These are phyloP conservation scores for Hypomontagnella monticulosa DNA, from an alignment of 495 filamentous ascomycete genomes.

Conservation along the genomic window DNA sequence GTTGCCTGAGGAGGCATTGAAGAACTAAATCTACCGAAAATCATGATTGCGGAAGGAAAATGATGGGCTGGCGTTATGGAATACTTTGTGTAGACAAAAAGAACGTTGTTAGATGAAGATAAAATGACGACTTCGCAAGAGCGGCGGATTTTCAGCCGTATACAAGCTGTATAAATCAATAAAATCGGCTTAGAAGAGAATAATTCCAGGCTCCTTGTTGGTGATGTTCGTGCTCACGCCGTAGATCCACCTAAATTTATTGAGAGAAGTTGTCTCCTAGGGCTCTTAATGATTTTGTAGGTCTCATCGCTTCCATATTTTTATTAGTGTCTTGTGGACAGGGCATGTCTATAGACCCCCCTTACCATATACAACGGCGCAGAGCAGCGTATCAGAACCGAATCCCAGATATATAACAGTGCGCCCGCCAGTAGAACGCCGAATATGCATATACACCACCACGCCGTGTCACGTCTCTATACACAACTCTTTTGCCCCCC, in stretches of 20 bases:
- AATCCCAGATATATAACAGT: conserved; percentile 23
- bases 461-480: conserved; percentile 2
- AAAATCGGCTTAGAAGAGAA: neutral
- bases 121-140: conserved; percentile 20
- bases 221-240: no score
- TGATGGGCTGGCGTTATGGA: conserved; percentile 27
- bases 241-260: no score
- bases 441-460: conserved; percentile 33
- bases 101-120: conserved; percentile 6
- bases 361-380: conserved; percentile 3
- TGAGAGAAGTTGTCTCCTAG: no score
- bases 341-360: conserved; percentile 11
- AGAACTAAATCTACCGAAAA: conserved; percentile 39
- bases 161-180: neutral
- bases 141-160: neutral
- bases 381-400: conserved; percentile 31
- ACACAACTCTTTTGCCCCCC: neutral
- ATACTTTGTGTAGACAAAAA: conserved; percentile 35
- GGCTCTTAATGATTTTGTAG: neutral
- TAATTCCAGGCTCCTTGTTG: no score
- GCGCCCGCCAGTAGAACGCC: conserved; percentile 34
- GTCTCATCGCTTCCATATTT: neutral
- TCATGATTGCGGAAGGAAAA: neutral
- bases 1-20: conserved; percentile 63
- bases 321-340: neutral